Conservation (phyloP, 352 stramenopile genomes). For the Phytopythium kandeliae region DNA sequence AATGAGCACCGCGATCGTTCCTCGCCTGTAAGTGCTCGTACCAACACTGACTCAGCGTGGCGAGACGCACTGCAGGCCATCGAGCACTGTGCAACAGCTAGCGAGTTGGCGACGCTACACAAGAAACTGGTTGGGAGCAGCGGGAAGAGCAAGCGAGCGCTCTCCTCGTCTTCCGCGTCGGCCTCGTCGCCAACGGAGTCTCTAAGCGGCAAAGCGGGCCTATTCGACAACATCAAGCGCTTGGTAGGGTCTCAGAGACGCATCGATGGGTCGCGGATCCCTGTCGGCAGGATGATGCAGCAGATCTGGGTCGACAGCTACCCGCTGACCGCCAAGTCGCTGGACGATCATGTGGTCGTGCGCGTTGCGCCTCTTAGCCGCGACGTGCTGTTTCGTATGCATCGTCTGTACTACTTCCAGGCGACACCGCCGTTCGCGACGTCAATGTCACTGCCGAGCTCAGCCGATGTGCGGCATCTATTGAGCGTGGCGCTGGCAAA, state of each 20-base stretch:
- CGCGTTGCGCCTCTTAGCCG: constrained; percentile 30
- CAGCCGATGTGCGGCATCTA: constrained; percentile 8
- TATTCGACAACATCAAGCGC: constrained; percentile 34
- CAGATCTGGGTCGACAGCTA: constrained; percentile 47
- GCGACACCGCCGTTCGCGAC: constrained; percentile 28
- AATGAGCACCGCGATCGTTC: neutral
- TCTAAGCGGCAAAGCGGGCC: constrained; percentile 24
- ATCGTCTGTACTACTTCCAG: constrained; percentile 72
- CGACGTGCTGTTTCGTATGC: constrained; percentile 61
- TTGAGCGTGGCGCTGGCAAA: constrained; percentile 22
- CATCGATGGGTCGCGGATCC: constrained; percentile 69
- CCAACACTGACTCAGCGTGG: constrained; percentile 5
- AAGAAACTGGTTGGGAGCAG: constrained; percentile 56
- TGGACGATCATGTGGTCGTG: constrained; percentile 41
- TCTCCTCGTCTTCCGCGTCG: constrained; percentile 2
- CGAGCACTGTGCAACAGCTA: constrained; percentile 35
- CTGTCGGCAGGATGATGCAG: constrained; percentile 51
- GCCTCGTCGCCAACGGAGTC: constrained; percentile 2
- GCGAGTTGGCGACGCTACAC: constrained; percentile 40
- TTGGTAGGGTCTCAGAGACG: constrained; percentile 55
- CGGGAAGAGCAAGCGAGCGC: constrained; percentile 7
- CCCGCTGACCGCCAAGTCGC: constrained; percentile 22
- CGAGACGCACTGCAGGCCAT: constrained; percentile 37
- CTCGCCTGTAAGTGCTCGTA: neutral
- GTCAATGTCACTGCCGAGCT: constrained; percentile 11